Evolutionary conservation across 2,329 filamentous ascomycete genomes (phyloP), one percentile per base, ranked within the genome.

Genomic region (Hymenoscyphus salicellus): DNA sequence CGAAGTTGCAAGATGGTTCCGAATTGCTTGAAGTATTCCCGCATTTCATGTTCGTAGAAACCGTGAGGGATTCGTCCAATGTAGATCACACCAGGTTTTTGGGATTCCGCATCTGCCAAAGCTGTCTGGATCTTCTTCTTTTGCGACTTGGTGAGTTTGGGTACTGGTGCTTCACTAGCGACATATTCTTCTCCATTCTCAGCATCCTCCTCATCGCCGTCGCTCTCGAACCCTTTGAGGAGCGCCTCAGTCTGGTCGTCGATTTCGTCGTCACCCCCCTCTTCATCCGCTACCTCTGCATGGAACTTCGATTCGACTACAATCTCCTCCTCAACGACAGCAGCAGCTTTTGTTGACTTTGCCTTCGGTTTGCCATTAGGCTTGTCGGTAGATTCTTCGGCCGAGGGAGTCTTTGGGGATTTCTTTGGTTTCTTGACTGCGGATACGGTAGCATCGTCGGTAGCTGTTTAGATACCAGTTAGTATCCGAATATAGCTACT

Each of bases 21-120:
- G 72, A 99, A 99, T 78, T 99, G 95, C 62, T 88, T 86, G 76
- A 98, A 96, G 82, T 98, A 99, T 69, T 89, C 87, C 72, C 87
- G 88, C 90, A 99, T 96, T 80, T 98, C 90, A 74, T 93, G 86
- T 80, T 99, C 95, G 83, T 94, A 98, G 86, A 99, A 99, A 79
- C 95, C 91, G 79, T 95, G 92, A 46, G 93, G 93, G 66, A 97
- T 89, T 69, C 93, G 92, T 75, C 92, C 93, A 73, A 99, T 84
- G 79, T 97, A 98, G 74, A 98, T 84, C 49, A 95, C 89, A 57
- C 93, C 94, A 1, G 91, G 86, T 60, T 85, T 83, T 57, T 83
- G 81, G 63, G 80, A 80, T 23, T 74, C 73, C 33, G 81, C 79
- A 5, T 72, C 71, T 67, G 77, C 77, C 62, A 70, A 72, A 62